Evolutionary conservation across 805 yeast species (phyloP).

Genomic region (Myxozyma kluyveri): DNA sequence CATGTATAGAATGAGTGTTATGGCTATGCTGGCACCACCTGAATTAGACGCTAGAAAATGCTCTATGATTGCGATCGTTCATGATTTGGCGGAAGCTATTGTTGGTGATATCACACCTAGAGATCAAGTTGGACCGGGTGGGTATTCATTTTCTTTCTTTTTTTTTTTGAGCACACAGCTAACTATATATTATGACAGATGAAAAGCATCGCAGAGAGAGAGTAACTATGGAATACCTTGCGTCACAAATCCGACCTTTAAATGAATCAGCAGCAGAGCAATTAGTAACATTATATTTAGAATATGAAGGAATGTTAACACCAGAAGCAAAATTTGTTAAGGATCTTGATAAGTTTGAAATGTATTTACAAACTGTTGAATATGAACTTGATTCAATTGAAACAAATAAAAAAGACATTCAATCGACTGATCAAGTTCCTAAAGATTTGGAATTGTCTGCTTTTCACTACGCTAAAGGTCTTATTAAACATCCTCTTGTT

Average conservation of each 20-base stretch:
- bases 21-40: constrained; percentile 64
- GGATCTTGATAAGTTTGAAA: constrained; percentile 89
- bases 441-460: constrained; percentile 53
- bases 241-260: constrained; percentile 61
- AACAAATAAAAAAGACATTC: constrained; percentile 33
- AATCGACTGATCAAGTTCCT: background rate
- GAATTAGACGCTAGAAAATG: constrained; percentile 63
- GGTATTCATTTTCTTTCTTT: background rate
- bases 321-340: constrained; percentile 86
- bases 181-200: constrained; percentile 30
- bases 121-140: constrained; percentile 61
- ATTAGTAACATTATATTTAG: constrained; percentile 72
- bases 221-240: constrained; percentile 64
- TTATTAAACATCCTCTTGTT: constrained; percentile 48
- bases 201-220: constrained; percentile 85
- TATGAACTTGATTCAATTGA: constrained; percentile 65
- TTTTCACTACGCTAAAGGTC: constrained; percentile 59
- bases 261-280: constrained; percentile 61
- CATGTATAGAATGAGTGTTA: constrained; percentile 90
- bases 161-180: background rate
- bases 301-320: constrained; percentile 80
- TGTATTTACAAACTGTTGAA: constrained; percentile 55
- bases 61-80: constrained; percentile 81
- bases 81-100: constrained; percentile 89
- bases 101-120: constrained; percentile 94